Percentiles rank a stretch among this genome's conserved stretches.
Conservation (phyloP, 1,284 basidiomycete species). For the Termitomyces sp. region DNA sequence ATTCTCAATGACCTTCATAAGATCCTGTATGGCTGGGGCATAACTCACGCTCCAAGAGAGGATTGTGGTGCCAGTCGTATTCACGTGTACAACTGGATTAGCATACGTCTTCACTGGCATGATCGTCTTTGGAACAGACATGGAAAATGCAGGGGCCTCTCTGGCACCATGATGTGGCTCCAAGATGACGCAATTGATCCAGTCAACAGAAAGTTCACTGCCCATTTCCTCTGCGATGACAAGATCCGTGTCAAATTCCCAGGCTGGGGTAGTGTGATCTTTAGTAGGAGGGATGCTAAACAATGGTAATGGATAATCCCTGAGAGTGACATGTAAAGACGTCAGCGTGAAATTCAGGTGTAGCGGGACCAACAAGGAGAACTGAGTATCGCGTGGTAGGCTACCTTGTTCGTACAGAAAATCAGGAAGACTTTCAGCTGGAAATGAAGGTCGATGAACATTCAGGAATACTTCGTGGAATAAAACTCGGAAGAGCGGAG, state of each 20-base stretch:
- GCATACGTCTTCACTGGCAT: conserved; percentile 96
- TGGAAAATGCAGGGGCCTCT: conserved; percentile 53
- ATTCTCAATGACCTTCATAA: conserved; percentile 82
- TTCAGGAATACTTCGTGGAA: conserved; percentile 58
- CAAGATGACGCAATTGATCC: conserved; percentile 66
- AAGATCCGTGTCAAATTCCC: conserved; percentile 75
- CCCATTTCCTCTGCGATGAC: conserved; percentile 91
- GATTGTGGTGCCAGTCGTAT: conserved; percentile 63
- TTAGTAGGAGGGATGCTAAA: conserved; percentile 51
- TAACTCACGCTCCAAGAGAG: conserved; percentile 92
- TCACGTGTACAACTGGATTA: conserved; percentile 65
- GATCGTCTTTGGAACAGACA: conserved; percentile 85
- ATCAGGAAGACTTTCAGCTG: conserved; percentile 50
- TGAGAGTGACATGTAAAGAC: conserved; percentile 60
- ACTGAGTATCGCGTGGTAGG: conserved; percentile 68
- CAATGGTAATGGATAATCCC: conserved; percentile 79
- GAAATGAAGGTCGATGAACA: conserved; percentile 63
- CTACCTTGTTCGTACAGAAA: conserved; percentile 69
- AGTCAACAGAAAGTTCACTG: conserved; percentile 63
- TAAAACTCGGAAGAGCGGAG: conserved; percentile 53
- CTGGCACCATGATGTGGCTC: conserved; percentile 46
- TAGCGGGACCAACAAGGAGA: conserved; percentile 81
- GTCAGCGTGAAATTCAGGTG: conserved; percentile 72
- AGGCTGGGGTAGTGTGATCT: conserved; percentile 38
- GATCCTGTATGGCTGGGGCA: conserved; percentile 81